Conservation (phyloP, 2,329 filamentous ascomycete genomes). For the Conoideocrella luteorostrata region DNA sequence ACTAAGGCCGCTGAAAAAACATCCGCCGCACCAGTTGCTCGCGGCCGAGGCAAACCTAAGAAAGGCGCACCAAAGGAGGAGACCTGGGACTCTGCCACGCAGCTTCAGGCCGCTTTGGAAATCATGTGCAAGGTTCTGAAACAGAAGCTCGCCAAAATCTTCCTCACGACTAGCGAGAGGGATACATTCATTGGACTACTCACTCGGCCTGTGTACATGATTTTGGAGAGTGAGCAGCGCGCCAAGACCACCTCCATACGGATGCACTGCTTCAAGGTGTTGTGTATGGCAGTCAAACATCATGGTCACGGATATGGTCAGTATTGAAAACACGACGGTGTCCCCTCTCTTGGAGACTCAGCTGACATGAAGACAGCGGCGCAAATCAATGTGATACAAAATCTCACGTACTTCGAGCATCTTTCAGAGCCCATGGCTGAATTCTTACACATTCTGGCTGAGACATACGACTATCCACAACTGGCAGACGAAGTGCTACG, state of each 20-base stretch:
- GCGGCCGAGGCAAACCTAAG: slow-evolving; percentile 68
- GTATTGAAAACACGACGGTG: too few relatives aligned
- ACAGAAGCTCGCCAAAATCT: slow-evolving; percentile 85
- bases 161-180: slow-evolving; percentile 90
- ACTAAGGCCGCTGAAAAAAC: slow-evolving; percentile 89
- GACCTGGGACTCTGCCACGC: slow-evolving; percentile 80
- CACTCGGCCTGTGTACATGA: slow-evolving; percentile 86
- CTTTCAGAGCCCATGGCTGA: slow-evolving; percentile 99
- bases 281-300: slow-evolving; percentile 95
- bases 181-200: slow-evolving; percentile 92
- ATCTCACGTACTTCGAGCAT: slow-evolving; percentile 96
- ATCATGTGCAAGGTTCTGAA: slow-evolving; percentile 95
- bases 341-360: background rate
- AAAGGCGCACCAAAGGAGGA: slow-evolving; percentile 75
- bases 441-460: slow-evolving; percentile 88
- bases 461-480: slow-evolving; percentile 97
- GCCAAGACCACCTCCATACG: slow-evolving; percentile 83
- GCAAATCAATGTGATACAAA: slow-evolving; percentile 97
- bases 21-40: slow-evolving; percentile 56
- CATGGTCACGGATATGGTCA: slow-evolving; percentile 93
- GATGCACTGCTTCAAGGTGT: slow-evolving; percentile 95
- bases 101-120: slow-evolving; percentile 83
- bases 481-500: slow-evolving; percentile 87
- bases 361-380: slow-evolving; percentile 54
- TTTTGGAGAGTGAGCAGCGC: slow-evolving; percentile 88